Percentiles rank a stretch among this genome's conserved stretches.
Conservation (phyloP, 2,329 filamentous ascomycete genomes). For the Alternaria novae-zelandiae region DNA sequence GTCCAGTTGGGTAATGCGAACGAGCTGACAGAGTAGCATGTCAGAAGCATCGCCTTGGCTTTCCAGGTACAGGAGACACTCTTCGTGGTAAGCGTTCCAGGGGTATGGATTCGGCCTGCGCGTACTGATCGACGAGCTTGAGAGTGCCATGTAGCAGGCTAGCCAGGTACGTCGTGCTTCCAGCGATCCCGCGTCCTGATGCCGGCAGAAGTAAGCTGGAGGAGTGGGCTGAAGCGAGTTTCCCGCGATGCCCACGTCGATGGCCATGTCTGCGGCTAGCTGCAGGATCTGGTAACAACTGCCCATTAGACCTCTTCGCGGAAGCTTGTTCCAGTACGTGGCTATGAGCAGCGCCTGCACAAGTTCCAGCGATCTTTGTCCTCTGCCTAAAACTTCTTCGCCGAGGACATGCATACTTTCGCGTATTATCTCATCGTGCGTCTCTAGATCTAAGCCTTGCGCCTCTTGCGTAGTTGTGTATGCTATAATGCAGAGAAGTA, state of each 20-base stretch:
- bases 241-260: conserved; percentile 37
- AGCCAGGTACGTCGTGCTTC: conserved; percentile 40
- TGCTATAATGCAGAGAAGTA: conserved; percentile 29
- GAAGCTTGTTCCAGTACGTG: conserved; percentile 31
- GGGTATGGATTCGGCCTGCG: conserved; percentile 30
- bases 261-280: conserved; percentile 37
- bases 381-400: conserved; percentile 28
- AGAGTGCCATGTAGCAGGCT: conserved; percentile 33
- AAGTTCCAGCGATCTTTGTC: conserved; percentile 34
- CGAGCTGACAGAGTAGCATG: conserved; percentile 33
- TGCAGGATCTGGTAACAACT: conserved; percentile 36
- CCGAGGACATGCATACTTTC: conserved; percentile 30
- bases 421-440: conserved; percentile 35
- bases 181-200: conserved; percentile 25
- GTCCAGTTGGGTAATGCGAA: conserved; percentile 27
- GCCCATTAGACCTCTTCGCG: conserved; percentile 23
- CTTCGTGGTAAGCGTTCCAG: conserved; percentile 31
- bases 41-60: conserved; percentile 23
- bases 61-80: conserved; percentile 28
- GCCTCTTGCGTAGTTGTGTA: conserved; percentile 27
- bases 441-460: conserved; percentile 25
- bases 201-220: conserved; percentile 27
- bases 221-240: conserved; percentile 30
- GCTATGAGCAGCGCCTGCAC: conserved; percentile 36
- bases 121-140: conserved; percentile 24